Base-by-base conservation (phyloP, 257 asterid species). In the Orobanche coerulescens region DNA sequence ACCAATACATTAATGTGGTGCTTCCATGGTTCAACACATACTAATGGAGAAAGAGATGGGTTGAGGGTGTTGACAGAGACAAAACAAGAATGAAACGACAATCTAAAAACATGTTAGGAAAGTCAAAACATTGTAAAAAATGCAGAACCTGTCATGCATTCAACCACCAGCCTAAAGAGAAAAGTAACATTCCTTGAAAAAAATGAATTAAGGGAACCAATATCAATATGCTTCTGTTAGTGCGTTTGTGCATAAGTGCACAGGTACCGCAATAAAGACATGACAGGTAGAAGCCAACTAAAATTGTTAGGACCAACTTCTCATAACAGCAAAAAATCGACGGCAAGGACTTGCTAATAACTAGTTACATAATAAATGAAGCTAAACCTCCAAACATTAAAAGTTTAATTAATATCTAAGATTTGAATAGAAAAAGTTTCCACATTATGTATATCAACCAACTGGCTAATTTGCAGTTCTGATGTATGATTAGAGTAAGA, bases 1-100 rank as follows among this genome's bases (percentile, higher is more conserved):
- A 54, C 19, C 44, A 61, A 26, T 19, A 55, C 37, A 48, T 74
- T 25, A 58, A 39, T 5, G 6, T 24, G 58, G 22, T 58, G 75
- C 18, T 34, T 53, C 43, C 50, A 55, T 25, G 28, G 51, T 50
- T 14, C 48, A 65, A 46, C 71, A 52, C 65, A 72, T n/a, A 20
- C 30, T 19, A 23, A 43, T 30, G 48, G 24, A 55, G 14, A 25
- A 55, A 18, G 57, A 61, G 52, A 48, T 8, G 46, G 65, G 24
- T 33, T 7, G 34, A 43, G 24, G 39, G 58, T 34, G 16, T 22
- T 31, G 26, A 22, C 4, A 36, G 20, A 51, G 65, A 62, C 44
- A 23, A 65, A 53, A 52, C 7, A 4, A 15, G 40, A 13, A 9
- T 1, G 13, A 48, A 48, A 25, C 28, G 15, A 34, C 10, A 65